Evolutionary conservation across 768 basidiomycete species (phyloP), one percentile per base, ranked within the genome.

Genomic region (Zangia roseola): DNA sequence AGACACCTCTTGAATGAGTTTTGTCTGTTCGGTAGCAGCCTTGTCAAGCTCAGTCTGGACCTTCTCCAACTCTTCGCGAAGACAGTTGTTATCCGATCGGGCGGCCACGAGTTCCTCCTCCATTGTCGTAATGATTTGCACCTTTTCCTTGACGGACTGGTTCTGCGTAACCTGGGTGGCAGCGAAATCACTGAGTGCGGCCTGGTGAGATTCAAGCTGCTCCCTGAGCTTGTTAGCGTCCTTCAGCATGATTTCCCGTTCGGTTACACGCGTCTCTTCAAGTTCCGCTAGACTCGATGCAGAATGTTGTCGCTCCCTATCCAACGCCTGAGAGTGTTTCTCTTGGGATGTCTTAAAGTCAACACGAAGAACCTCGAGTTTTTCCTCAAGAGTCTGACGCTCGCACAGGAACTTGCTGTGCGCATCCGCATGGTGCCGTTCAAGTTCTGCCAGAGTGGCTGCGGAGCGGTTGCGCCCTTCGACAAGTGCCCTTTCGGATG

Each of bases 1-100:
- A 8, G 88, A 87, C 10, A 81, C 82, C 62, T 89, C 88, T 55
- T 84, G 78, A 26, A 82, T 71, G 10, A 89, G 77, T 60, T 78
- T 77, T 4, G 78, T 75, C 56, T 86, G 82, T 60, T 86, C 82
- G 14, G 60, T 69, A 28, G 74, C 78, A 26, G 82, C 81, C 53
- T 70, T 72, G 41, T 80, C 75, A 9, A 91, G 72, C 59, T 89
- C 85, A 12, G 69, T 74, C 47, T 77, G 77, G 42, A 88, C 74
- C 54, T 69, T 69, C 25, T 73, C 76, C 38, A 76, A 53, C 45
- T 75, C 69, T 24, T 61, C 45, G 13, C 65, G 62, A 41, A 84
- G 75, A 45, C 77, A 58, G 23, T 68, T 70, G 16, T 74, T 74
- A 47, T 78, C 71, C 20, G 62, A 65, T 37, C 70, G 70, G 19